A percentile compares a stretch with the other conserved stretches of the same genome.
phyloP scores from a whole-genome alignment of 2,329 filamentous ascomycete genomes.

The Endoconidiophora laricicola region DNA sequence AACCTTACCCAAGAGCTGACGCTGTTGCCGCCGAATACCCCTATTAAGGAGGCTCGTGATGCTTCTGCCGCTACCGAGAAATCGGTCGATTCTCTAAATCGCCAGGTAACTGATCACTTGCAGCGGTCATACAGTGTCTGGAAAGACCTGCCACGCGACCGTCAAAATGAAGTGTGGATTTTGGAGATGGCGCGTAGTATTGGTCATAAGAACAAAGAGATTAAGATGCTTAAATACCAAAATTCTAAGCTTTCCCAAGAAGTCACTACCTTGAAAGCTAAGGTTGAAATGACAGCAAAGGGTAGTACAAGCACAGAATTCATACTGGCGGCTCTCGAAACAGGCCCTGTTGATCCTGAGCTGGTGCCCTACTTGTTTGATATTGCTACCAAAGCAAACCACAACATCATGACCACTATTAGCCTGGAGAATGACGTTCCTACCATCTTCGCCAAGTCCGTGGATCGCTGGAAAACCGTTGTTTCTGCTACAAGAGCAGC shows the following conservation, averaged over 20 bases:
- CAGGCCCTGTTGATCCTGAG: constrained; percentile 33
- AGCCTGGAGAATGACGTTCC: constrained; percentile 34
- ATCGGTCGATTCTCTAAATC: constrained; percentile 43
- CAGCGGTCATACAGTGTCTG: constrained; percentile 64
- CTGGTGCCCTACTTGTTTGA: constrained; percentile 32
- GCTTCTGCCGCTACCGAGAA: constrained; percentile 32
- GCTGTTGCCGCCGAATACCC: constrained; percentile 24
- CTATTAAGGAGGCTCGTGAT: constrained; percentile 28
- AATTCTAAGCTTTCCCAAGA: constrained; percentile 39
- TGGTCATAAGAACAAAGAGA: constrained; percentile 38
- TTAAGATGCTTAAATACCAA: constrained; percentile 32
- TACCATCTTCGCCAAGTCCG: constrained; percentile 34
- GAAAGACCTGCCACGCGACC: constrained; percentile 42
- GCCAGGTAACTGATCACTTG: constrained; percentile 56
- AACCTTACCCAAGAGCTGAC: constrained; percentile 33
- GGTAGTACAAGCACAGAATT: constrained; percentile 27
- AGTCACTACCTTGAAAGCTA: constrained; percentile 36
- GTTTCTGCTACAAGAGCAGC: constrained; percentile 33
- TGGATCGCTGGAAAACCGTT: constrained; percentile 46
- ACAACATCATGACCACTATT: constrained; percentile 12
- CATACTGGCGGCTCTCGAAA: constrained; percentile 33
- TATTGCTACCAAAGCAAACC: constrained; percentile 22
- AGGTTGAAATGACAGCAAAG: constrained; percentile 33
- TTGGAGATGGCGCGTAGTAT: constrained; percentile 45
- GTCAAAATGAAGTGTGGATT: constrained; percentile 42